A percentile compares a stretch with the other conserved stretches of the same genome.
Evolutionary conservation across 495 filamentous ascomycete genomes (phyloP).

Genomic region (Glonium stellatum): DNA sequence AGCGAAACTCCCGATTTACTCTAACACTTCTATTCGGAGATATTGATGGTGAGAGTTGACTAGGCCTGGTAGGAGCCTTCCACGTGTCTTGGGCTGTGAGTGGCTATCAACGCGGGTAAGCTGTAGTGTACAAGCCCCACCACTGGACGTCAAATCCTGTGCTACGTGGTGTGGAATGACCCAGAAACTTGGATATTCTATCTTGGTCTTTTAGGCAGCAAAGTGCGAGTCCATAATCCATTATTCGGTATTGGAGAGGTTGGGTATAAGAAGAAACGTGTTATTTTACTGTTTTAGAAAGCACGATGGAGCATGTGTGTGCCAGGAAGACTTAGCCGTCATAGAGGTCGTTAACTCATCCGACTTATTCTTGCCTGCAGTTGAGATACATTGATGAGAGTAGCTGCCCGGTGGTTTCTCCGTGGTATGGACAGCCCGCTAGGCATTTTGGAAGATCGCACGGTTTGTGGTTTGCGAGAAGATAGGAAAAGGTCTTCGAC

Average conservation of each 20-base stretch:
- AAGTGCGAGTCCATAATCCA: constrained; percentile 45
- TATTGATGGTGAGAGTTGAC: too few relatives aligned
- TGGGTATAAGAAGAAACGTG: constrained; percentile 36
- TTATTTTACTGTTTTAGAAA: constrained; percentile 34
- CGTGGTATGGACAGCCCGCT: constrained; percentile 24
- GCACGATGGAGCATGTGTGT: constrained; percentile 40
- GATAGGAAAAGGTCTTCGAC: constrained; percentile 42
- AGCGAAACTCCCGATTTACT: too few relatives aligned
- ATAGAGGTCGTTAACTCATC: constrained; percentile 37
- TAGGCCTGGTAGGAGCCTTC: too few relatives aligned
- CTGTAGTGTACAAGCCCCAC: constrained; percentile 47
- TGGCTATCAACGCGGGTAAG: too few relatives aligned
- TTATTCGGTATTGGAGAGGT: constrained; percentile 43
- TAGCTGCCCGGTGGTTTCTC: neutral
- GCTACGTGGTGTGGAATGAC: constrained; percentile 35
- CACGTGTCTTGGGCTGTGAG: too few relatives aligned
- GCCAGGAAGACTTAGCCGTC: constrained; percentile 42
- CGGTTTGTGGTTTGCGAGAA: constrained; percentile 51
- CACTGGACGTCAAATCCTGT: constrained; percentile 38
- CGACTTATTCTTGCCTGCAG: constrained; percentile 29
- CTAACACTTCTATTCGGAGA: too few relatives aligned
- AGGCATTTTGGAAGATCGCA: constrained; percentile 38
- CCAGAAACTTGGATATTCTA: constrained; percentile 47
- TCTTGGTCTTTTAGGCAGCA: constrained; percentile 38
- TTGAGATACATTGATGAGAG: neutral